Evolutionary conservation across 129 eudicot species (phyloP).

Genomic region (Deinandra increscens): DNA sequence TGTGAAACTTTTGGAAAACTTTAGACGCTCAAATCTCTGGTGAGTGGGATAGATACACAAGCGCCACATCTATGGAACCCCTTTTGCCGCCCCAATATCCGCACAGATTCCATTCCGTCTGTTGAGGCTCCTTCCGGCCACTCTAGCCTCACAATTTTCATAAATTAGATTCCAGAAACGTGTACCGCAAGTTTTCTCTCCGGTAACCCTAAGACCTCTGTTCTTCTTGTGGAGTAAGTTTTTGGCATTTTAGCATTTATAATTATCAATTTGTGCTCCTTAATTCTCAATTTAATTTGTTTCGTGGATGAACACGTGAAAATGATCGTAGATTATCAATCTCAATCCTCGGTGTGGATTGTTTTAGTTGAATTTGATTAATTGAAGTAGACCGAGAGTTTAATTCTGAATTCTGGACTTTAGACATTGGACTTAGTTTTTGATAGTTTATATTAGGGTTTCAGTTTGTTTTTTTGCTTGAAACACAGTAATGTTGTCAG

Average conservation of each 20-base stretch:
- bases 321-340: background rate
- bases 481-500: background rate
- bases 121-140: background rate
- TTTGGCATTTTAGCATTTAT: background rate
- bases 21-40: background rate
- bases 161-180: background rate
- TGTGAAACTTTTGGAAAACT: background rate
- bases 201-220: slow-evolving; percentile 14
- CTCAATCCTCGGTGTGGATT: no score
- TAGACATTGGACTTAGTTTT: background rate
- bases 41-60: slow-evolving; percentile 9
- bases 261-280: background rate
- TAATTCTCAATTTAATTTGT: background rate
- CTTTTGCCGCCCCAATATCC: slow-evolving; percentile 18
- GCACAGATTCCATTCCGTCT: slow-evolving; percentile 5
- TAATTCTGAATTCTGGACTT: background rate
- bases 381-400: no score
- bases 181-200: background rate
- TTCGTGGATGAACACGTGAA: background rate
- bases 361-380: no score
- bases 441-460: background rate
- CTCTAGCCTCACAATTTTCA: background rate
- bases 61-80: background rate
- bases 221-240: slow-evolving; percentile 11
- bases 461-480: background rate